Evolutionary conservation across 805 yeast species (phyloP).

Genomic region (Yamadazyma sp.): DNA sequence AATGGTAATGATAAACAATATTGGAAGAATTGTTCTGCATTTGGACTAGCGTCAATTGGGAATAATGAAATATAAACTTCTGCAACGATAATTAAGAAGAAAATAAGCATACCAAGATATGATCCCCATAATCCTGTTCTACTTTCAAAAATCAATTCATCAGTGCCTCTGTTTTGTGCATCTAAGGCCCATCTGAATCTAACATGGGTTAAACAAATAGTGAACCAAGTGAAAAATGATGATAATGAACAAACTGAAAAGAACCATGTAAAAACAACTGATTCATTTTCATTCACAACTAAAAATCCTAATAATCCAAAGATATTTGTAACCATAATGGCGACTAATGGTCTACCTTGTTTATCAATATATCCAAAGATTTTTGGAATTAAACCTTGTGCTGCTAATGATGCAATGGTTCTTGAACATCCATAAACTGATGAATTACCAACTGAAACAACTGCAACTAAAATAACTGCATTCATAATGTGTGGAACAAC

Average conservation of each 20-base stretch:
- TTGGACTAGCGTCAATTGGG: constrained; percentile 28
- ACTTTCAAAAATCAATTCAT: constrained; percentile 35
- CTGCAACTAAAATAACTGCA: constrained; percentile 70
- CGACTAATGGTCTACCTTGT: constrained; percentile 40
- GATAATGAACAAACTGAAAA: constrained; percentile 40
- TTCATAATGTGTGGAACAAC: constrained; percentile 73
- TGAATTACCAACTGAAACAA: constrained; percentile 73
- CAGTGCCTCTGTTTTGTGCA: constrained; percentile 32
- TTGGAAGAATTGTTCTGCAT: constrained; percentile 45
- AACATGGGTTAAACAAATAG: constrained; percentile 37
- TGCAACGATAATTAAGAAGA: constrained; percentile 31
- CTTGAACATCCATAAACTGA: constrained; percentile 70
- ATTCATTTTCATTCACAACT: constrained; percentile 27
- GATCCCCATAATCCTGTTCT: constrained; percentile 40
- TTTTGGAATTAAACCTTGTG: constrained; percentile 64
- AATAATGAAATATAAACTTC: constrained; percentile 39
- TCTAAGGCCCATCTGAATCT: constrained; percentile 40
- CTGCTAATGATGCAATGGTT: constrained; percentile 64
- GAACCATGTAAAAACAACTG: constrained; percentile 39
- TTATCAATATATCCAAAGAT: constrained; percentile 39
- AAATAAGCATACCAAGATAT: constrained; percentile 27
- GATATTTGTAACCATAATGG: constrained; percentile 27
- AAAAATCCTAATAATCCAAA: constrained; percentile 41
- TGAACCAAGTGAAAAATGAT: constrained; percentile 41
- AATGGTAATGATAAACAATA: constrained; percentile 48